Evolutionary conservation across 768 basidiomycete species (phyloP).

Genomic region (Amanita muscaria): DNA sequence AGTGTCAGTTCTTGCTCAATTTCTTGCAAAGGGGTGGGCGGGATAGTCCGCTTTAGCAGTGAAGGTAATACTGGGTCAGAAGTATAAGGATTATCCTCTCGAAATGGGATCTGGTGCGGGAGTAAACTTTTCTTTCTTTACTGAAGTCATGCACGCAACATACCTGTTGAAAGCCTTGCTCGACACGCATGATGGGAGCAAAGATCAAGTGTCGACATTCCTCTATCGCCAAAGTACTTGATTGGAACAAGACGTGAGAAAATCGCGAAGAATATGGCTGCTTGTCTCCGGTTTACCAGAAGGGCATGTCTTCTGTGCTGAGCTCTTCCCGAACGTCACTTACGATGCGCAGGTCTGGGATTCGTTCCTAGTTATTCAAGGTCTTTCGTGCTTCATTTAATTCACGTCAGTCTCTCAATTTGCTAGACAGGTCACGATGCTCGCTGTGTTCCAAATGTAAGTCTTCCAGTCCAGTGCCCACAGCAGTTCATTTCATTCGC

Average conservation of each 20-base stretch:
- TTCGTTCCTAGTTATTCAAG: slow-evolving; percentile 69
- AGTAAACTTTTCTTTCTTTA: too few relatives aligned
- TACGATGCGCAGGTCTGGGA: slow-evolving; percentile 57
- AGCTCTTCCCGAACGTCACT: not conserved
- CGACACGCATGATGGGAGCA: slow-evolving; percentile 45
- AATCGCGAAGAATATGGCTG: too few relatives aligned
- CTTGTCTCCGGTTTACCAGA: slow-evolving; percentile 64
- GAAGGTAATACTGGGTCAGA: slow-evolving; percentile 54
- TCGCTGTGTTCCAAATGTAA: slow-evolving; percentile 71
- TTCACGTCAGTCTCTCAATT: slow-evolving; percentile 3
- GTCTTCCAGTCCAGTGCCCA: slow-evolving; percentile 10
- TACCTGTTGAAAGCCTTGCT: slow-evolving; percentile 61
- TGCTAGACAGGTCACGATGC: slow-evolving; percentile 59
- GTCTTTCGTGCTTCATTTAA: slow-evolving; percentile 23
- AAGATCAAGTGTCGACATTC: too few relatives aligned
- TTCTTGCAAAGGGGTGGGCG: slow-evolving; percentile 38
- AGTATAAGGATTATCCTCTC: slow-evolving; percentile 51
- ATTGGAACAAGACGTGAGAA: too few relatives aligned
- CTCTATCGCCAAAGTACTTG: too few relatives aligned
- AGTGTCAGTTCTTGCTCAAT: slow-evolving; percentile 54
- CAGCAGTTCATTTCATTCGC: slow-evolving; percentile 3
- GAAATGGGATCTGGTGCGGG: slow-evolving; percentile 50
- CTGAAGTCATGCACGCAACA: slow-evolving; percentile 3
- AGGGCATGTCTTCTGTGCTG: slow-evolving; percentile 30
- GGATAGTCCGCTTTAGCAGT: slow-evolving; percentile 50